Percentiles rank a stretch among this genome's conserved stretches.
These are phyloP conservation scores for Nicotiana paniculata DNA, from an alignment of 257 asterid species.

Conservation along the genomic window DNA sequence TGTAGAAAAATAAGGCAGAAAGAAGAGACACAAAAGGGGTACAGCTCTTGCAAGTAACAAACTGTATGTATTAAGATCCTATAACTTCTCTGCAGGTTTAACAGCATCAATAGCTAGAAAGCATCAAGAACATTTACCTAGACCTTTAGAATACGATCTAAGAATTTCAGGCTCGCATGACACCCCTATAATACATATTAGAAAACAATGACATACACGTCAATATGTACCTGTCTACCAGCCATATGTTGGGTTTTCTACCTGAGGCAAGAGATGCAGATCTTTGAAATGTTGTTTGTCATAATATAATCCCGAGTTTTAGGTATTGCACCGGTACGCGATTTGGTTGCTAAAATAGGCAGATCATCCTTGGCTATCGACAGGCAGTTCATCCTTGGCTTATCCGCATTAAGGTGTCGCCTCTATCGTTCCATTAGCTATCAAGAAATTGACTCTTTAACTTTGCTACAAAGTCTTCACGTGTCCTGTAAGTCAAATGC, in stretches of 20 bases:
- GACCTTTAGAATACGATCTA: neutral
- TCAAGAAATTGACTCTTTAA: constrained; percentile 47
- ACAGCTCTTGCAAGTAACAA: neutral
- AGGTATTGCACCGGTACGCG: constrained; percentile 69
- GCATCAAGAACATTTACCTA: neutral
- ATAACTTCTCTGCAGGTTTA: neutral
- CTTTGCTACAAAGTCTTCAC: constrained; percentile 76
- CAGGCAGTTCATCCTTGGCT: constrained; percentile 45
- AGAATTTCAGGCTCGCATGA: neutral
- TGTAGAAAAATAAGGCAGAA: too few relatives aligned
- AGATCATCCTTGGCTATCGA: constrained; percentile 59
- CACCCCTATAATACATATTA: constrained; percentile 16
- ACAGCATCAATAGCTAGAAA: neutral
- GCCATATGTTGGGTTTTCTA: constrained; percentile 85
- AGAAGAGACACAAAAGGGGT: neutral
- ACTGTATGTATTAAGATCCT: neutral
- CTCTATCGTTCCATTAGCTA: constrained; percentile 4
- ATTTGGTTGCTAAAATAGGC: constrained; percentile 43
- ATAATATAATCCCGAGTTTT: constrained; percentile 69
- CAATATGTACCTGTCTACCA: constrained; percentile 50
- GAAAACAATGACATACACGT: constrained; percentile 32
- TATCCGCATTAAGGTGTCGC: constrained; percentile 15
- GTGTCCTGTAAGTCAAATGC: constrained; percentile 61
- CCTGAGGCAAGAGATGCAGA: constrained; percentile 74
- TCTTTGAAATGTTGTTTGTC: constrained; percentile 68